phyloP scores from a whole-genome alignment of 2,329 filamentous ascomycete genomes.

The Pseudopyrenochaeta lycopersici region DNA sequence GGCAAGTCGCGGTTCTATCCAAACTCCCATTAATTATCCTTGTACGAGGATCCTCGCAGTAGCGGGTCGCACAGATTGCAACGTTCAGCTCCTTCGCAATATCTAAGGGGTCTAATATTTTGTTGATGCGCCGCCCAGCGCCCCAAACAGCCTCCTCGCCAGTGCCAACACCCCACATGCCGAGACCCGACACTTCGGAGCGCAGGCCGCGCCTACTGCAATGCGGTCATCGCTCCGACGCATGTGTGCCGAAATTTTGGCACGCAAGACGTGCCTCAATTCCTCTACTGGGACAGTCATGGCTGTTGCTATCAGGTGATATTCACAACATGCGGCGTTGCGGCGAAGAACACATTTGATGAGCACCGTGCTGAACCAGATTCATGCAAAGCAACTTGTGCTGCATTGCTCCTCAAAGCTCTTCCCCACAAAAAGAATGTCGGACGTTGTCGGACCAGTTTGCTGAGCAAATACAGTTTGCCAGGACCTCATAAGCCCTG shows the following conservation, averaged over 20 bases:
- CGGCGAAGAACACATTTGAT: slow-evolving; percentile 8
- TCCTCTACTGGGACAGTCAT: neutral
- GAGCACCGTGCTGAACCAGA: slow-evolving; percentile 1
- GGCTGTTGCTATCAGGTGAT: slow-evolving; percentile 17
- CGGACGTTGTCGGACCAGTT: neutral
- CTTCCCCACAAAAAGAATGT: neutral
- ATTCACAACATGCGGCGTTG: slow-evolving; percentile 2
- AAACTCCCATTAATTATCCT: neutral
- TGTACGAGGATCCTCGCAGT: neutral
- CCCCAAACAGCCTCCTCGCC: neutral
- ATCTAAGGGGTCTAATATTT: neutral
- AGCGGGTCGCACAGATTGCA: neutral
- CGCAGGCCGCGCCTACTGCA: slow-evolving; percentile 13
- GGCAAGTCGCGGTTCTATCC: neutral
- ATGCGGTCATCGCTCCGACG: slow-evolving; percentile 21
- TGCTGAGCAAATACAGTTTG: neutral
- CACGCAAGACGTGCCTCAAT: slow-evolving; percentile 2
- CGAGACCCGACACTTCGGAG: slow-evolving; percentile 21
- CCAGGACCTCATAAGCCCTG: neutral
- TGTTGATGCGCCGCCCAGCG: neutral
- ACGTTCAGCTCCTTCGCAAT: neutral
- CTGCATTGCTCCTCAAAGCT: neutral
- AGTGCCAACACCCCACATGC: slow-evolving; percentile 6
- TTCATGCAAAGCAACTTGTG: neutral
- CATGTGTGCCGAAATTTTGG: slow-evolving; percentile 24